phyloP scores from a whole-genome alignment of 352 stramenopile species.

The Globisporangium iwayamae region DNA sequence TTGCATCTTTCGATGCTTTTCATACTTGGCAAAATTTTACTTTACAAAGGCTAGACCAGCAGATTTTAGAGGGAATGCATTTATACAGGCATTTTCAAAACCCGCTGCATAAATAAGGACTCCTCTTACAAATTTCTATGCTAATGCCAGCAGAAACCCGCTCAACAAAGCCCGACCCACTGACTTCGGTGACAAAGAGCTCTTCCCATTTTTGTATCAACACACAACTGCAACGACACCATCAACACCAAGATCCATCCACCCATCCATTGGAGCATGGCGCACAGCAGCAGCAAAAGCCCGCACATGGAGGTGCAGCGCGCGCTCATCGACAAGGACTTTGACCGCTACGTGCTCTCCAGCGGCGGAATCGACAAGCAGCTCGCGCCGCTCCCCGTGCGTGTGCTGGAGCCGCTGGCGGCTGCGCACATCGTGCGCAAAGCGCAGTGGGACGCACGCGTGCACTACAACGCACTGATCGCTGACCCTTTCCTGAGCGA shows the following conservation, averaged over 20 bases:
- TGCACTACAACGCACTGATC: conserved; percentile 61
- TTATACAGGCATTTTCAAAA: not conserved
- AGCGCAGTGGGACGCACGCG: conserved; percentile 68
- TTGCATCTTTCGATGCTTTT: conserved; percentile 8
- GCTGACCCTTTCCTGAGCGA: conserved; percentile 53
- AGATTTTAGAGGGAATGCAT: not conserved
- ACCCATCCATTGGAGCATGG: conserved; percentile 11
- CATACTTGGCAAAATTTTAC: not conserved
- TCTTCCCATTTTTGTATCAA: conserved; percentile 1
- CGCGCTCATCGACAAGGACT: conserved; percentile 69
- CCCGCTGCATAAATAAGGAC: conserved; percentile 4
- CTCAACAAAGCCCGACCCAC: not conserved
- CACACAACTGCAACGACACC: conserved; percentile 4
- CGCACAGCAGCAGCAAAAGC: conserved; percentile 10
- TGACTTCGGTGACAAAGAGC: not conserved
- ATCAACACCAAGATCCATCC: conserved; percentile 3
- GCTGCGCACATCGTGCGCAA: conserved; percentile 50
- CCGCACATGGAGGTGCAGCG: conserved; percentile 60
- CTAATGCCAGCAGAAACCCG: not conserved
- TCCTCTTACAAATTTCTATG: not conserved
- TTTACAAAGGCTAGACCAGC: not conserved
- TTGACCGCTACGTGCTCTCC: conserved; percentile 72
- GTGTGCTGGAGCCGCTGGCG: conserved; percentile 41
- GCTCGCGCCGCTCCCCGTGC: conserved; percentile 23
- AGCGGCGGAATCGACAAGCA: conserved; percentile 28